These are phyloP conservation scores for Yamadazyma aaseri DNA, from an alignment of 1,139 yeast genomes.

Conservation along the genomic window DNA sequence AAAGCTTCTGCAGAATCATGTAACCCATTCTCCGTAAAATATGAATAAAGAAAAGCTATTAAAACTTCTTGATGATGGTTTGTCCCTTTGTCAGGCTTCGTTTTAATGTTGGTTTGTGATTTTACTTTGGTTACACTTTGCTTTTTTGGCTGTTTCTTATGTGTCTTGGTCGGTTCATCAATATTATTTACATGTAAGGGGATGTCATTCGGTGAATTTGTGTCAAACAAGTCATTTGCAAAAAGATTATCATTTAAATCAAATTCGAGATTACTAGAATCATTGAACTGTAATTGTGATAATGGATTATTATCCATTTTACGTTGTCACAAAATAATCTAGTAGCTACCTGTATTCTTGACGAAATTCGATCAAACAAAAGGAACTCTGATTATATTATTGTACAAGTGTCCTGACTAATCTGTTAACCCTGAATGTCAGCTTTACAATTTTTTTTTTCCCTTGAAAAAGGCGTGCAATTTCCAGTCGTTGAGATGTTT, in stretches of 20 bases:
- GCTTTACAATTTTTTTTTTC: no score
- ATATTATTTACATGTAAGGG: constrained; percentile 1
- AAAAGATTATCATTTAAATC: constrained; percentile 12
- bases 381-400: no score
- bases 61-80: constrained; percentile 27
- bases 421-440: no score
- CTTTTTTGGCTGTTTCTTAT: not conserved
- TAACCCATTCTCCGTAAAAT: constrained; percentile 46
- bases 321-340: not conserved
- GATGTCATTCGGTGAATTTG: constrained; percentile 7
- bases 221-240: constrained; percentile 9
- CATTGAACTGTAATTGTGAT: constrained; percentile 12
- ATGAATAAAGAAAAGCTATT: constrained; percentile 49
- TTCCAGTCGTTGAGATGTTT: no score
- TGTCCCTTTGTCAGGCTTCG: not conserved
- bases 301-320: constrained; percentile 16
- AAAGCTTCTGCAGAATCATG: constrained; percentile 49
- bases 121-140: not conserved
- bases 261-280: constrained; percentile 13
- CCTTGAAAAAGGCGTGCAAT: no score
- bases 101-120: not conserved
- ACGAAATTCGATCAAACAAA: no score
- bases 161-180: constrained; percentile 2
- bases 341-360: not conserved
- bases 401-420: no score